Base-by-base conservation (phyloP, 2,329 filamentous ascomycete genomes). In the Alternaria sp. region DNA sequence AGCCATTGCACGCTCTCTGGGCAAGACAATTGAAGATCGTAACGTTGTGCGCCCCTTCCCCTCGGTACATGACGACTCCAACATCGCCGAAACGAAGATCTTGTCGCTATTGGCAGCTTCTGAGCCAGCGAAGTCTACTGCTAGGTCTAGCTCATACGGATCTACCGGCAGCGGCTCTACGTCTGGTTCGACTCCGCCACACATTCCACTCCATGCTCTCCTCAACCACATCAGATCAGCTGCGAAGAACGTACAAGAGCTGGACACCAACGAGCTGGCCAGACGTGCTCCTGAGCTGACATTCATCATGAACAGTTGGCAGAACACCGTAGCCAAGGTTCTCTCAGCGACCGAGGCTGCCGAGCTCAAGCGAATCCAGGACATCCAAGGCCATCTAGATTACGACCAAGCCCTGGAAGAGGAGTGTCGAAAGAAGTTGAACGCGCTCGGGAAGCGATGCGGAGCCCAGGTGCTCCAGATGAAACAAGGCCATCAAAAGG, bases 1-100 rank as follows among this genome's bases (percentile, higher is more conserved):
- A 55, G 62, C 62, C 12, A 51, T 64, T 21, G 20, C 55, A 11
- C 54, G 55, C 50, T 64, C 58, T 10, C 44, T 64, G n/a, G 50
- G 21, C 18, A 30, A 59, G 8, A 41, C 23, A n/a, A 11, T 33
- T 8, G 15, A 30, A 23, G 11, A 33, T 6, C 9, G 43, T 20
- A 7, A 30, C 18, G 47, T 30, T 50, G 18, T 28, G 33, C 15
- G 18, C 11, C 51, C n/a, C 18, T 14, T 26, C 47, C 25, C 26
- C n/a, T 18, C 43, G 28, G 23, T 45, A 47, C 43, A 50, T 12
- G 23, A 18, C 4, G 61, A 53, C 23, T 37, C 21, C 41, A 56
- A 65, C 23, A 6, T 59, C 14, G n/a, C 26, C 33, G 21, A 53
- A 49, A 44, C 43, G 37, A 57, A 57, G 20, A n/a, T 30, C 33